Evolutionary conservation across 1,139 yeast species (phyloP), one percentile per base, ranked within the genome.

Genomic region (Yamadazyma diddensiae): DNA sequence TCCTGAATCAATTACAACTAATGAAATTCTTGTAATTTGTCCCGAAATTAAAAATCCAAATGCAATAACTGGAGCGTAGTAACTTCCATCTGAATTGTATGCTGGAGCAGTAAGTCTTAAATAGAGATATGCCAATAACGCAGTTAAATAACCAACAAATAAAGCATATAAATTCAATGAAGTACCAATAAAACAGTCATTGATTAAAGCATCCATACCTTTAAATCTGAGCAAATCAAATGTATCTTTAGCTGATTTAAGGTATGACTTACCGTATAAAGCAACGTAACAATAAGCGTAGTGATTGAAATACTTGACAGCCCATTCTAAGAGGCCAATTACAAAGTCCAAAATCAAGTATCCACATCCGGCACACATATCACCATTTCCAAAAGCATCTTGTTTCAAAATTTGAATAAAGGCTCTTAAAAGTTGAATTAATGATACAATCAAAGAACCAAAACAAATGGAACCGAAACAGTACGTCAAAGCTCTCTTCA

Each of bases 391-490:
- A 15, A 74, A 63, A 20, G 79, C 77, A 39, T 77, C 70, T 33
- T 70, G 69, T 47, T 76, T 70, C 36, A 79, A 53, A 23, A 77
- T 52, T 22, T 55, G 55, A 29, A 70, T 48, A 10, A 73, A 55
- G 39, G 78, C 80, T 36, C 77, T 73, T 24, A 81, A 45, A 18
- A 11, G 63, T 52, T 85, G 90, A 43, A 88, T 72, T 19, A 86
- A 44, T 0, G 96, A 76, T 10, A 87, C 95, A 47, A 87, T 75
- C 45, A 88, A 63, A 1, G 94, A 83, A 0, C 97, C 96, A 53
- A 85, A 83, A 52, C 95, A 82, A 35, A 90, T 82, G 3, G 96
- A 85, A 0, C 97, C 97, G 53, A 88, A 83, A 24, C 94, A 84
- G 53, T 82, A 85, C 2, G 95, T 83, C 64, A 86, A 61, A 1